Conservation (phyloP, 306 rosid genomes). For the Prunus mume region DNA sequence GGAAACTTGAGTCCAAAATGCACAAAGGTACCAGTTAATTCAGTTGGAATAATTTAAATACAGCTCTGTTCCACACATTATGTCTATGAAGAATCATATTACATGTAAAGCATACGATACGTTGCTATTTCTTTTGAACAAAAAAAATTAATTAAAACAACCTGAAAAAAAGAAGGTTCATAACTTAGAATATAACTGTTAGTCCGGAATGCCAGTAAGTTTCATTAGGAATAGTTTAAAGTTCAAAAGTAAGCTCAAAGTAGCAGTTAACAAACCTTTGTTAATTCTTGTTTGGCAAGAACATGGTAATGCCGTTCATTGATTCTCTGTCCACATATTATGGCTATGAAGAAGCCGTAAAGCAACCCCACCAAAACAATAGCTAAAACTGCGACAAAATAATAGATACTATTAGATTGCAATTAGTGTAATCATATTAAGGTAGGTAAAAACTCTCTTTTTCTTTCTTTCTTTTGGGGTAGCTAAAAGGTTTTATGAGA, state of each 20-base stretch:
- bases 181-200: not conserved
- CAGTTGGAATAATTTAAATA: not conserved
- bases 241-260: not conserved
- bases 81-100: not conserved
- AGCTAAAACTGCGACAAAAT: slow-evolving; percentile 74
- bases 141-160: not conserved
- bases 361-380: slow-evolving; percentile 95
- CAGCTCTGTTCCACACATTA: not conserved
- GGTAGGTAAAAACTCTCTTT: not conserved
- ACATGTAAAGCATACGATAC: not conserved
- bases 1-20: not conserved
- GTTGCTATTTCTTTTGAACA: not conserved
- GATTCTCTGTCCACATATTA: slow-evolving; percentile 97
- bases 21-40: not conserved
- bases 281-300: slow-evolving; percentile 95
- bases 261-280: slow-evolving; percentile 59
- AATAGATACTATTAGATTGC: not conserved
- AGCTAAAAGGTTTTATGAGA: not conserved
- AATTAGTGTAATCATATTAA: not conserved
- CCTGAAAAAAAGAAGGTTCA: not conserved
- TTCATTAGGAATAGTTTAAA: not conserved
- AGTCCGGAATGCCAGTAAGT: not conserved
- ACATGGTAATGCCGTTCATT: slow-evolving; percentile 97
- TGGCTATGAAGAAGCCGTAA: slow-evolving; percentile 97
- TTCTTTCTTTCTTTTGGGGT: too few species aligned